Percentiles rank a stretch among this genome's conserved stretches.
These are phyloP conservation scores for Rhizopus microsporus DNA, from an alignment of 371 early-diverging fungal genomes.

Conservation along the genomic window DNA sequence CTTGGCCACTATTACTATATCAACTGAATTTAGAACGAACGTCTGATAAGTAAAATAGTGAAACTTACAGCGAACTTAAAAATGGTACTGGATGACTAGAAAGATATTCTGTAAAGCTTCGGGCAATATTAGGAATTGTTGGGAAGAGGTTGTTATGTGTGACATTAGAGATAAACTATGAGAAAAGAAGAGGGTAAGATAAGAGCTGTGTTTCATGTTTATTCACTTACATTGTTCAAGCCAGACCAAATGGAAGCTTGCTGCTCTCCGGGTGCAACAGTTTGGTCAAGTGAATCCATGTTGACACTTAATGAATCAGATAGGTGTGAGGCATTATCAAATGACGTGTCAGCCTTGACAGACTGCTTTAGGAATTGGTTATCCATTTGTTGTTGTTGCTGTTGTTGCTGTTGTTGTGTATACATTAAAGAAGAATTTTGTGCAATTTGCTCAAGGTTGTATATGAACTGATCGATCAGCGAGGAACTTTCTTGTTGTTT, in stretches of 20 bases:
- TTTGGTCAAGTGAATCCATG: conserved; percentile 18
- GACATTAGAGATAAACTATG: conserved; percentile 52
- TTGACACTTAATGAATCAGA: not conserved
- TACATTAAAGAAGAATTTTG: conserved; percentile 38
- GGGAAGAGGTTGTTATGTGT: conserved; percentile 51
- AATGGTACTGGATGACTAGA: conserved; percentile 42
- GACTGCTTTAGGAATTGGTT: conserved; percentile 19
- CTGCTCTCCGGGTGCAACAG: conserved; percentile 18
- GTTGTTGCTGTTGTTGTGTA: conserved; percentile 38
- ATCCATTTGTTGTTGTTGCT: conserved; percentile 23
- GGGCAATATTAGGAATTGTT: conserved; percentile 50
- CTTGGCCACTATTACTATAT: not conserved
- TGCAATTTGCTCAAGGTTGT: conserved; percentile 39
- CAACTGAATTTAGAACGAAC: not conserved
- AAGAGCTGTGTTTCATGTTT: not conserved
- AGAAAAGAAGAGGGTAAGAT: conserved; percentile 1
- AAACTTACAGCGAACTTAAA: conserved; percentile 34
- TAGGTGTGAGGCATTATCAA: not conserved
- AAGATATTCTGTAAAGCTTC: conserved; percentile 51
- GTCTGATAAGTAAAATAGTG: not conserved
- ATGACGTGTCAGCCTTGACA: not conserved
- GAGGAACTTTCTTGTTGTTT: conserved; percentile 8
- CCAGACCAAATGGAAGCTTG: conserved; percentile 43
- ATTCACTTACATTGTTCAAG: conserved; percentile 38
- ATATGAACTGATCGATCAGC: conserved; percentile 41